Evolutionary conservation across 331 rosid species (phyloP).

Genomic region (Rosa hybrid): DNA sequence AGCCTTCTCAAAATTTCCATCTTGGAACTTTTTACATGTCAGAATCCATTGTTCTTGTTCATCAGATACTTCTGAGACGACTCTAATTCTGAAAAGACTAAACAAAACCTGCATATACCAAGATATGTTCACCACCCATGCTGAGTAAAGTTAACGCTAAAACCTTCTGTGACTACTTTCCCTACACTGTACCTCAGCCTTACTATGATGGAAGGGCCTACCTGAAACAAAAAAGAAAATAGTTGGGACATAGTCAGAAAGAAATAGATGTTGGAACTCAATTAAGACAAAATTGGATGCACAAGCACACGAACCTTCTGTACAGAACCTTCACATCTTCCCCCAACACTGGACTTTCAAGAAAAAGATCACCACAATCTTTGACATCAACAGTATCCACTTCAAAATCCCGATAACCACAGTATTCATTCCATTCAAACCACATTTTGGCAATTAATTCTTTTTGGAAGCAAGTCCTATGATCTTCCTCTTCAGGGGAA

Average conservation of each 20-base stretch:
- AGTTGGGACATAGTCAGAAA: conserved; percentile 9
- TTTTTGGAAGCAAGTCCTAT: conserved; percentile 70
- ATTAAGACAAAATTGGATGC: background rate
- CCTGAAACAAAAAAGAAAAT: conserved; percentile 42
- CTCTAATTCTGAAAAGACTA: background rate
- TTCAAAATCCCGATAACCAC: conserved; percentile 58
- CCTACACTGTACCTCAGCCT: conserved; percentile 19
- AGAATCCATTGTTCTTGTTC: background rate
- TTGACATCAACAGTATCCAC: conserved; percentile 51
- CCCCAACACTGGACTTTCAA: conserved; percentile 51
- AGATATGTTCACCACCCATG: background rate
- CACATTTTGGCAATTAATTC: conserved; percentile 84
- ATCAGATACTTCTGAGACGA: background rate
- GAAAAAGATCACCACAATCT: conserved; percentile 63
- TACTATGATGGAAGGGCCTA: conserved; percentile 29
- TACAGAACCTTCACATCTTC: conserved; percentile 61
- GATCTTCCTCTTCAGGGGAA: conserved; percentile 83
- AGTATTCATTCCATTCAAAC: conserved; percentile 92
- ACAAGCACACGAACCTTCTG: conserved; percentile 51
- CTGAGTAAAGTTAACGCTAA: background rate
- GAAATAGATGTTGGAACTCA: background rate
- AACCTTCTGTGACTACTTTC: background rate
- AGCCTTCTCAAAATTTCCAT: background rate
- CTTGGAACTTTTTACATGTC: background rate
- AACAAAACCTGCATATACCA: background rate